phyloP scores from a whole-genome alignment of 1,139 yeast species.

The Lodderomyces metapsilosis region DNA sequence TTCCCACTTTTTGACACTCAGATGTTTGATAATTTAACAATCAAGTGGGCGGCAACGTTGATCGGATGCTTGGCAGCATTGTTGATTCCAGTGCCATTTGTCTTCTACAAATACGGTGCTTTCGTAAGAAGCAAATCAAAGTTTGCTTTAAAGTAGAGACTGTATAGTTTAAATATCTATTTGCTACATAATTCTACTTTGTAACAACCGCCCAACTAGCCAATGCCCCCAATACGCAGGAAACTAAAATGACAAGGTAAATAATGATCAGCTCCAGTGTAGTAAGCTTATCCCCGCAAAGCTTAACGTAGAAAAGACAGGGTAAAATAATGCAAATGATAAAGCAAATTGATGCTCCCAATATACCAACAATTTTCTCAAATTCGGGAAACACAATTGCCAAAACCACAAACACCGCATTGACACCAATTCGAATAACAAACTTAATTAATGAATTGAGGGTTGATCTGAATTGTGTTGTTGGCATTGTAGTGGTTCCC shows the following conservation, averaged over 20 bases:
- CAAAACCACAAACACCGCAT: conserved; percentile 46
- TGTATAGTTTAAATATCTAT: too few relatives aligned
- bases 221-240: conserved; percentile 29
- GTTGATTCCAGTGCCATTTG: conserved; percentile 72
- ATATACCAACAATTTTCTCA: conserved; percentile 53
- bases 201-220: conserved; percentile 44
- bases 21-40: conserved; percentile 74
- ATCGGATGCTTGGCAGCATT: conserved; percentile 65
- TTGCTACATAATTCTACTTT: too few relatives aligned
- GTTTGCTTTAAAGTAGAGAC: conserved; percentile 48
- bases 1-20: conserved; percentile 23
- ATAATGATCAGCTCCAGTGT: conserved; percentile 25
- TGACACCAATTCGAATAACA: conserved; percentile 44
- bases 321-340: conserved; percentile 57
- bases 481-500: conserved; percentile 17
- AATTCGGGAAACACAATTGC: conserved; percentile 60
- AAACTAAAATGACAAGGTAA: conserved; percentile 20
- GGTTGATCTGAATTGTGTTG: conserved; percentile 12
- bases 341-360: conserved; percentile 59
- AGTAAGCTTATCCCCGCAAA: conserved; percentile 27
- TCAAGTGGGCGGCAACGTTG: conserved; percentile 81
- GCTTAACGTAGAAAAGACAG: conserved; percentile 49
- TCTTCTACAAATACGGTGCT: conserved; percentile 67
- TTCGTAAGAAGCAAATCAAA: conserved; percentile 51
- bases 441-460: conserved; percentile 18